phyloP scores from a whole-genome alignment of 306 rosid species.

The Citrullus mucosospermus region DNA sequence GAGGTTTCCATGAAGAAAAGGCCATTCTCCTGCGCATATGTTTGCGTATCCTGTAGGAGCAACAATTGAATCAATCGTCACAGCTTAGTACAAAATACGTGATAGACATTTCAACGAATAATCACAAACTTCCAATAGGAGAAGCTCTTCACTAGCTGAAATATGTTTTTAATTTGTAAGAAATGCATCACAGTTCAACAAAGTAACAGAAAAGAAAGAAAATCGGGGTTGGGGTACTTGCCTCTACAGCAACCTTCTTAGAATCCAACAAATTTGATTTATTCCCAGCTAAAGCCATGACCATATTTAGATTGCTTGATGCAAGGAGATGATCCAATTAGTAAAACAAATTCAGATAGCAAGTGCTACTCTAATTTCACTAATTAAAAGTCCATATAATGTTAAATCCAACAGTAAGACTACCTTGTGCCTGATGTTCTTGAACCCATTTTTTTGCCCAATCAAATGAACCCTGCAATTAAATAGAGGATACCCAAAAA shows the following conservation, averaged over 20 bases:
- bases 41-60: conserved; percentile 36
- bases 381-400: neutral
- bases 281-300: conserved; percentile 56
- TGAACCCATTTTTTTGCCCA: conserved; percentile 56
- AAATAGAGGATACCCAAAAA: neutral
- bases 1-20: conserved; percentile 55
- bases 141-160: neutral
- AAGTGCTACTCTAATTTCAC: neutral
- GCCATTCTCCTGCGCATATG: conserved; percentile 49
- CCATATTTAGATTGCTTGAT: conserved; percentile 47
- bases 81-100: neutral
- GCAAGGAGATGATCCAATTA: neutral
- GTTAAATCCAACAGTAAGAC: neutral
- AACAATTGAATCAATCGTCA: neutral
- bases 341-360: neutral
- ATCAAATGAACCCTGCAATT: conserved; percentile 38
- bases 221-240: conserved; percentile 10
- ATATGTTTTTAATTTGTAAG: neutral
- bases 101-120: neutral
- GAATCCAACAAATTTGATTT: conserved; percentile 44
- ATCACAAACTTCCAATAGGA: neutral
- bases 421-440: conserved; percentile 53
- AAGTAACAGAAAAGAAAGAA: neutral
- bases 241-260: conserved; percentile 44
- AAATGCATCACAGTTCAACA: neutral